phyloP scores from a whole-genome alignment of 306 rosid genomes.

The Fragaria ananassa region DNA sequence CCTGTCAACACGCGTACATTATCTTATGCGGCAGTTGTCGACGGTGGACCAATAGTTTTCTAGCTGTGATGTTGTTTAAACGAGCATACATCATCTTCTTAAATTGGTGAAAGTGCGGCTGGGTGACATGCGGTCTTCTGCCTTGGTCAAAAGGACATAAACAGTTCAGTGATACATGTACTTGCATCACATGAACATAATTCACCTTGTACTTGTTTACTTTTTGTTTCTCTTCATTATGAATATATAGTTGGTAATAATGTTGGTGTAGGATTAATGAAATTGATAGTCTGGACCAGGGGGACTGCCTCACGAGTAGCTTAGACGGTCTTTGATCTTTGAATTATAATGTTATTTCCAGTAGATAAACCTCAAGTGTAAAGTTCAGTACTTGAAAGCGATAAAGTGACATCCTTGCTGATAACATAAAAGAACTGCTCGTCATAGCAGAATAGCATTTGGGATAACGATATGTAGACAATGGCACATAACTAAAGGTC shows the following conservation, averaged over 20 bases:
- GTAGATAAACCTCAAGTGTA: not conserved
- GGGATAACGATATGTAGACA: not conserved
- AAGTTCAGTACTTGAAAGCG: not conserved
- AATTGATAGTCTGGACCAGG: not conserved
- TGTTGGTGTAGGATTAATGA: not conserved
- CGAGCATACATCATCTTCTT: not conserved
- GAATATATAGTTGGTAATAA: not conserved
- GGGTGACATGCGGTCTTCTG: not conserved
- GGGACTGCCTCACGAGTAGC: not conserved
- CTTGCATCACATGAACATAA: not conserved
- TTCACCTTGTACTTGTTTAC: not conserved
- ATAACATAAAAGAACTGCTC: not conserved
- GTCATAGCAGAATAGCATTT: not conserved
- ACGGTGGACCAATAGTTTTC: not conserved
- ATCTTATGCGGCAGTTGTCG: not conserved
- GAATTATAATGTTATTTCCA: not conserved
- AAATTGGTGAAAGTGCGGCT: not conserved
- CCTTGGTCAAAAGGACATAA: not conserved
- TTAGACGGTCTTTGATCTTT: not conserved
- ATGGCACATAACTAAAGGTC: not conserved
- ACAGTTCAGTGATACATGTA: not conserved
- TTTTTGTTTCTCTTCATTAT: not conserved
- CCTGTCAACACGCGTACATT: not conserved
- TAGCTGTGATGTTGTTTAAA: not conserved
- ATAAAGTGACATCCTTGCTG: not conserved